Conservation (phyloP, 352 stramenopile genomes). For the Chrysophaeum taylorii region DNA sequence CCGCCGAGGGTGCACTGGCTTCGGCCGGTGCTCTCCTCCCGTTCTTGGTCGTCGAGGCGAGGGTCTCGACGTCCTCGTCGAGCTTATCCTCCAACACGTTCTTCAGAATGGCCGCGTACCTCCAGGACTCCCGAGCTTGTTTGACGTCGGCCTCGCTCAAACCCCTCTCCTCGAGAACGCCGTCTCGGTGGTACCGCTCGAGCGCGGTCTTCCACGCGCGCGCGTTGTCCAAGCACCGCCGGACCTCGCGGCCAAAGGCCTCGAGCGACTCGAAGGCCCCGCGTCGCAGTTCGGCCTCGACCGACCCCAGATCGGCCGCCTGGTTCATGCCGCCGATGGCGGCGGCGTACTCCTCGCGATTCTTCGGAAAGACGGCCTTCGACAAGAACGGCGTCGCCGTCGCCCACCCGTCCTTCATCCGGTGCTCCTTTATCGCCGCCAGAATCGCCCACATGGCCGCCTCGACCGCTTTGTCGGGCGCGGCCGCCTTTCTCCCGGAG, state of each 20-base stretch:
- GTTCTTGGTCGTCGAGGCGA: no score
- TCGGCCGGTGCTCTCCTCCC: no score
- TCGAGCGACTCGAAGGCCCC: constrained; percentile 79
- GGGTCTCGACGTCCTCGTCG: neutral
- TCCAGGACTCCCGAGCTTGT: neutral
- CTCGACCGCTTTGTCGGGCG: no score
- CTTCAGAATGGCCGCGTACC: neutral
- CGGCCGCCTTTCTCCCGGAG: no score
- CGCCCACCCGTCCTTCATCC: neutral
- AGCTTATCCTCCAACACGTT: neutral
- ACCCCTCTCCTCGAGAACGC: neutral
- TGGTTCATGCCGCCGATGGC: constrained; percentile 63
- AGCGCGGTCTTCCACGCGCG: neutral
- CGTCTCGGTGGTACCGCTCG: neutral
- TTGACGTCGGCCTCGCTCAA: neutral
- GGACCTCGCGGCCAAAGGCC: constrained; percentile 57
- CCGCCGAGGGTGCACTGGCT: no score
- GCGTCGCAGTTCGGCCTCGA: constrained; percentile 85
- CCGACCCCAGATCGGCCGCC: constrained; percentile 93
- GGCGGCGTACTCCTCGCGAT: neutral
- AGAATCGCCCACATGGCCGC: no score
- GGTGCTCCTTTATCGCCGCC: neutral
- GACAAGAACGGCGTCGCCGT: neutral
- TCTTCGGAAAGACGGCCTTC: neutral
- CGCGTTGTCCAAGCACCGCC: constrained; percentile 75